phyloP scores from a whole-genome alignment of 257 asterid genomes.

The Verbascum thapsus region DNA sequence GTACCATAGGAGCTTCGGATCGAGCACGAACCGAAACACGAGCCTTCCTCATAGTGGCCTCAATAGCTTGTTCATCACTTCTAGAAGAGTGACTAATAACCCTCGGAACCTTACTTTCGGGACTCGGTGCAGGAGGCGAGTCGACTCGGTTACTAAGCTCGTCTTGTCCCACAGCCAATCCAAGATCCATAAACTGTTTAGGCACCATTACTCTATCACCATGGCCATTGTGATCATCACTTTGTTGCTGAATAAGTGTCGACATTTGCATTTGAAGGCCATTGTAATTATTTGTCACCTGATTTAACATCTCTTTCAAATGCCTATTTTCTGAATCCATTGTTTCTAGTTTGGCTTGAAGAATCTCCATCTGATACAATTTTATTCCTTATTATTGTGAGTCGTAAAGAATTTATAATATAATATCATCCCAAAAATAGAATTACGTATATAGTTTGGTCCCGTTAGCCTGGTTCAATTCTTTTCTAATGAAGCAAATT shows the following conservation, averaged over 20 bases:
- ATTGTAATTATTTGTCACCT: slow-evolving; percentile 49
- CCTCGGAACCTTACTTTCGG: slow-evolving; percentile 52
- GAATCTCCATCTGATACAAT: slow-evolving; percentile 43
- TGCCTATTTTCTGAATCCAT: slow-evolving; percentile 59
- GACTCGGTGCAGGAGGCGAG: slow-evolving; percentile 39
- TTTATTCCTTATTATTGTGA: not conserved
- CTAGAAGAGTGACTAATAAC: slow-evolving; percentile 29
- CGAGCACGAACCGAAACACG: slow-evolving; percentile 83
- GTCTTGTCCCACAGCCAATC: slow-evolving; percentile 36
- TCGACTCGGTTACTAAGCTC: slow-evolving; percentile 44
- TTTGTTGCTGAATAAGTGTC: slow-evolving; percentile 45
- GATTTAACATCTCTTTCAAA: slow-evolving; percentile 52
- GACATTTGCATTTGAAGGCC: slow-evolving; percentile 58
- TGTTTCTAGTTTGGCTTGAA: slow-evolving; percentile 59
- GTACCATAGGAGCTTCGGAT: slow-evolving; percentile 78
- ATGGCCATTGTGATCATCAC: slow-evolving; percentile 23
- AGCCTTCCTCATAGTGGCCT: slow-evolving; percentile 84
- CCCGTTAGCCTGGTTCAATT: too few relatives aligned
- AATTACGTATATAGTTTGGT: too few relatives aligned
- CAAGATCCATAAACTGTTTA: slow-evolving; percentile 70
- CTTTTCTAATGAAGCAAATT: too few relatives aligned
- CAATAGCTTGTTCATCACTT: slow-evolving; percentile 68
- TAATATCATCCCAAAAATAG: too few relatives aligned
- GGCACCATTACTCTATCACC: slow-evolving; percentile 42
- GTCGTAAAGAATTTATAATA: not conserved